These are phyloP conservation scores for Arachnomyces sp. DNA, from an alignment of 2,329 filamentous ascomycete species.

Conservation along the genomic window DNA sequence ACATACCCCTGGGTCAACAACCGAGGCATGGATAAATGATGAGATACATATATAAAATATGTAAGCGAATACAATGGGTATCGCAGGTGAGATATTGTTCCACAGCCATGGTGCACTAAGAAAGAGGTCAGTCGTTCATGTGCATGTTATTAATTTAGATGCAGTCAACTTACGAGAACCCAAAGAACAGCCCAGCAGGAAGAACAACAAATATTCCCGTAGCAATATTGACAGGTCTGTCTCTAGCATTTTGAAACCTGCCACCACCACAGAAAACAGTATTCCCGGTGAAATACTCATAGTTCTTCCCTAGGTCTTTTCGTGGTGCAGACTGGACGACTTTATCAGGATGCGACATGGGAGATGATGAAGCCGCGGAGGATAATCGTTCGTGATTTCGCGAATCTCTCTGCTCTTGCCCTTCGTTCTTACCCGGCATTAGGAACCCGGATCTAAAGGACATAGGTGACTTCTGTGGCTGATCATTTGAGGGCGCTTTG, in stretches of 20 bases:
- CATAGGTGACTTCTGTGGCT: conserved; percentile 60
- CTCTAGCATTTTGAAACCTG: conserved; percentile 76
- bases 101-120: conserved; percentile 70
- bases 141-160: background rate
- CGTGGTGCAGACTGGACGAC: conserved; percentile 23
- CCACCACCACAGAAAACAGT: conserved; percentile 83
- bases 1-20: conserved; percentile 85
- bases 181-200: conserved; percentile 75
- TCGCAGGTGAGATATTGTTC: conserved; percentile 75
- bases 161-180: conserved; percentile 53
- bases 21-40: conserved; percentile 87
- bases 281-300: conserved; percentile 90
- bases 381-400: conserved; percentile 74
- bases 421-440: conserved; percentile 46
- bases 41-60: conserved; percentile 84
- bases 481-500: conserved; percentile 45
- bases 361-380: conserved; percentile 64
- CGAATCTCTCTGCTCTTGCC: conserved; percentile 46
- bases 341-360: conserved; percentile 50
- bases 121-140: conserved; percentile 8
- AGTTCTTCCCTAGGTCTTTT: conserved; percentile 58
- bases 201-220: conserved; percentile 74
- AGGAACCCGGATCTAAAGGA: conserved; percentile 71
- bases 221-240: conserved; percentile 79
- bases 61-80: conserved; percentile 86